phyloP scores from a whole-genome alignment of 2,329 filamentous ascomycete genomes.

The Fusarium sp. region DNA sequence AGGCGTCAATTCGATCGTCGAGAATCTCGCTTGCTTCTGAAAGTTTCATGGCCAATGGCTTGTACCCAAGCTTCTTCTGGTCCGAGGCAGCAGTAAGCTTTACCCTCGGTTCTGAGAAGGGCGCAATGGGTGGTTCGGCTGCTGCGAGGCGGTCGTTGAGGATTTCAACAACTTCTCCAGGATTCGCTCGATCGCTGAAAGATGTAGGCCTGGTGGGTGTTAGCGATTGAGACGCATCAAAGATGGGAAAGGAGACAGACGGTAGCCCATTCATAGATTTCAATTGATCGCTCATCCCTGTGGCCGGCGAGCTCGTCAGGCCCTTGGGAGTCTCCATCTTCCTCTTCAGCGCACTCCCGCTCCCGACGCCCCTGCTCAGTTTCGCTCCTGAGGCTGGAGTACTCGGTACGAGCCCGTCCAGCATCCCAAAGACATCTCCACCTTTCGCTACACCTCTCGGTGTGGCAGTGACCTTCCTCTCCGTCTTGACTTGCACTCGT shows the following conservation, averaged over 20 bases:
- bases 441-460: slow-evolving; percentile 71
- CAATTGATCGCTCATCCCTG: slow-evolving; percentile 53
- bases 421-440: slow-evolving; percentile 87
- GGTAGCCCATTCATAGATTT: slow-evolving; percentile 49
- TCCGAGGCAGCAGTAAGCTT: slow-evolving; percentile 90
- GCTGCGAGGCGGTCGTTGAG: slow-evolving; percentile 82
- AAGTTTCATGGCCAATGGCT: slow-evolving; percentile 94
- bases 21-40: slow-evolving; percentile 93
- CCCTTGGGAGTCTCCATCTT: slow-evolving; percentile 51
- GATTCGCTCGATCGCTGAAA: slow-evolving; percentile 83
- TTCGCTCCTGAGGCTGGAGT: slow-evolving; percentile 66
- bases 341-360: slow-evolving; percentile 52
- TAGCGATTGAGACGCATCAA: not conserved
- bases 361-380: slow-evolving; percentile 57
- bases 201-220: slow-evolving; percentile 47
- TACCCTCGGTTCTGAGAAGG: slow-evolving; percentile 82
- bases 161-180: slow-evolving; percentile 86
- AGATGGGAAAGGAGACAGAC: slow-evolving; percentile 41
- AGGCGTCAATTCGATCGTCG: slow-evolving; percentile 95
- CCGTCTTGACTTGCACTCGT: slow-evolving; percentile 73
- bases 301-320: slow-evolving; percentile 54
- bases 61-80: slow-evolving; percentile 91
- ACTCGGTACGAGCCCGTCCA: slow-evolving; percentile 79
- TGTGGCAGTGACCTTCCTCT: slow-evolving; percentile 75
- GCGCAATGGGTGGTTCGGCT: slow-evolving; percentile 79